Evolutionary conservation across 2,329 filamentous ascomycete species (phyloP), one percentile per base, ranked within the genome.

Genomic region (Aspergillus sergii): DNA sequence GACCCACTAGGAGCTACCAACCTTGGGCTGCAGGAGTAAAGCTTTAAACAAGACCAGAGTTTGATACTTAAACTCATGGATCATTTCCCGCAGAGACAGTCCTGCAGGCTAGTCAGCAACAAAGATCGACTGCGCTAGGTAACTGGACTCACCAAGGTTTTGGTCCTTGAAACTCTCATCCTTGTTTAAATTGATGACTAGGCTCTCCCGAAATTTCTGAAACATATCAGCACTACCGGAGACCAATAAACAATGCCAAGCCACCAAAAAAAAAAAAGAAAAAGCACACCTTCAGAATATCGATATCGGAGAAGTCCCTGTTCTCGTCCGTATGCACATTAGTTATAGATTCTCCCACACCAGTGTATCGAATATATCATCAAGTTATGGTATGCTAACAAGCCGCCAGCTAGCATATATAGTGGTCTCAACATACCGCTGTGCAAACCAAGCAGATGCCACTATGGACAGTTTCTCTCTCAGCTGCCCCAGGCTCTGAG

Each of bases 381-480:
- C 34, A 23, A 11, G 23, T 14, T 34, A n/a, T 16, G 19, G 30
- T 14, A 28, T 16, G 45, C 28, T 9, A 19, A 50, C 7, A 21
- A 39, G 28, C 9, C 30, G 8, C 43, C 39, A 32, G 39, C 39
- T 30, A 23, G 30, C 39, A n/a, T 2, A 46, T 59, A 5, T 21
- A 30, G 16, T 51, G 28, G 19, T 30, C 16, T 16, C 48, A 51
- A 78, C 79, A 65, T 81, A 87, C 86, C 82, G 90, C 83, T 99
- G 95, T 65, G 91, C 92, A 79, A 99, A 99, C 95, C 95, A 99
- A 28, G 94, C 94, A 71, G 89, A 91, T 4, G 94, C 97, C 19
- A 99, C 94, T 36, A 97, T 89, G 56, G 91, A 91, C 67, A 99
- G 82, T 69, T 95, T 90, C 79, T 98, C 92, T 72, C 94, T 89